Evolutionary conservation across 2,329 filamentous ascomycete genomes (phyloP), one percentile per base, ranked within the genome.

Genomic region (Sodiomyces alkalinus): DNA sequence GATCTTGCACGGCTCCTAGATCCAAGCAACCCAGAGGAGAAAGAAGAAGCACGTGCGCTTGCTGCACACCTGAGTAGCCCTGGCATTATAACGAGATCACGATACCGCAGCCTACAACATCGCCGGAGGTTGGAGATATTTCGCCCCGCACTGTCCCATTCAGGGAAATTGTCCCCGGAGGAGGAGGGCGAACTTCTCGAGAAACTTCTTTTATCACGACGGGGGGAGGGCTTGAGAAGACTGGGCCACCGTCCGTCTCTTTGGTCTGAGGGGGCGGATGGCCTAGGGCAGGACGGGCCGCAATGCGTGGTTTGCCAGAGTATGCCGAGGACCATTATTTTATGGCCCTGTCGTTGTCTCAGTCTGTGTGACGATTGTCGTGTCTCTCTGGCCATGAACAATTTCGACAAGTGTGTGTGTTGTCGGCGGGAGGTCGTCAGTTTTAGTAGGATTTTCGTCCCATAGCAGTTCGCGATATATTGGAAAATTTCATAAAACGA

Each of bases 321-420:
- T 30, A 68, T 70, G n/a, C 74, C 85, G 3, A 67, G 90, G 12
- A 92, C 81, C 6, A 80, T 96, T 35, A 80, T 98, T 30, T 78
- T 93, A 2, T 96, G 90, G 90, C 90, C 90, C 0, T 98, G 90
- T 49, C 80, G 90, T 3, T 98, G 90, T 48, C 64, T 98, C 33
- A 87, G 82, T 40, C 64, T 96, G 9, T 96, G 90, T 48, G 90
- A 98, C 49, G 90, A 96, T 40, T 96, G 90, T 48, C 68, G 90
- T 18, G 80, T 96, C 19, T 87, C 82, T 23, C 63, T 96, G 36
- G 90, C 90, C 4, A 86, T 92, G 74, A 92, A 94, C 49, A 96
- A 96, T 49, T 96, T 92, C 49, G 82, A 86, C 38, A 92, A 82
- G 47, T 98, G 90, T 48, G 86, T 96, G 21, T 96, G 87, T 44